A percentile compares a stretch with the other conserved stretches of the same genome.
phyloP scores from a whole-genome alignment of 768 basidiomycete genomes.

The Nidularia pulvinata region DNA sequence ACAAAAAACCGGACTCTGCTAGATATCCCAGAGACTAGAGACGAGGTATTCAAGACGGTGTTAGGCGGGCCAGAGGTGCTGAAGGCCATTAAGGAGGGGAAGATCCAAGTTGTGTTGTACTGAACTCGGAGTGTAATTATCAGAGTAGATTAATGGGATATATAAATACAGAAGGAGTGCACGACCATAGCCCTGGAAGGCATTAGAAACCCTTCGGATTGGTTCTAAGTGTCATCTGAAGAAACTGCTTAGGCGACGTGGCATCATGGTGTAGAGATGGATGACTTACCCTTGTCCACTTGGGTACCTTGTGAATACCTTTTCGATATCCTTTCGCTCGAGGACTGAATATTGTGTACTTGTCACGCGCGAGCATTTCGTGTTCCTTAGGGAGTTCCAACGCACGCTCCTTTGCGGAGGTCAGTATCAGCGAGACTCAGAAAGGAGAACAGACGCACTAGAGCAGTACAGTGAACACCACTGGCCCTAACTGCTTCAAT shows the following conservation, averaged over 20 bases:
- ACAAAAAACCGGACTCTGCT: slow-evolving; percentile 74
- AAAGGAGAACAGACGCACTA: slow-evolving; percentile 51
- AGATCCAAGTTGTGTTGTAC: slow-evolving; percentile 80
- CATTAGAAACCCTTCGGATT: slow-evolving; percentile 92
- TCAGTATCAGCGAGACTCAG: neutral
- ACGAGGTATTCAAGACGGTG: slow-evolving; percentile 77
- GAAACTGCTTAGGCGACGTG: slow-evolving; percentile 3
- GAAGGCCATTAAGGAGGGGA: slow-evolving; percentile 67
- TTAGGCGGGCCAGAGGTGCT: slow-evolving; percentile 62
- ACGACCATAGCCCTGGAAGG: slow-evolving; percentile 1
- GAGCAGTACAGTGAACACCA: slow-evolving; percentile 73
- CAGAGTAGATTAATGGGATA: slow-evolving; percentile 6
- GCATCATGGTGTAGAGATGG: neutral
- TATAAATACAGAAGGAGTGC: slow-evolving; percentile 8
- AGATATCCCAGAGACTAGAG: slow-evolving; percentile 83
- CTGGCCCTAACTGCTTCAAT: slow-evolving; percentile 86
- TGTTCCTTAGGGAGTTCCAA: slow-evolving; percentile 89
- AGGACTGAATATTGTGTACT: slow-evolving; percentile 89
- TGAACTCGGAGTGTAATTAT: slow-evolving; percentile 25
- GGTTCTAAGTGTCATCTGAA: slow-evolving; percentile 77
- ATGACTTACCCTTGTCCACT: slow-evolving; percentile 84
- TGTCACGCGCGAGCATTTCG: slow-evolving; percentile 92
- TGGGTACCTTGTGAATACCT: slow-evolving; percentile 97
- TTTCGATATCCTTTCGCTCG: slow-evolving; percentile 81
- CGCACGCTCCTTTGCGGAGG: slow-evolving; percentile 54